Percentiles rank a stretch among this genome's conserved stretches.
Conservation (phyloP, 1,139 yeast genomes). For the Lodderomyces parapsilosis region DNA sequence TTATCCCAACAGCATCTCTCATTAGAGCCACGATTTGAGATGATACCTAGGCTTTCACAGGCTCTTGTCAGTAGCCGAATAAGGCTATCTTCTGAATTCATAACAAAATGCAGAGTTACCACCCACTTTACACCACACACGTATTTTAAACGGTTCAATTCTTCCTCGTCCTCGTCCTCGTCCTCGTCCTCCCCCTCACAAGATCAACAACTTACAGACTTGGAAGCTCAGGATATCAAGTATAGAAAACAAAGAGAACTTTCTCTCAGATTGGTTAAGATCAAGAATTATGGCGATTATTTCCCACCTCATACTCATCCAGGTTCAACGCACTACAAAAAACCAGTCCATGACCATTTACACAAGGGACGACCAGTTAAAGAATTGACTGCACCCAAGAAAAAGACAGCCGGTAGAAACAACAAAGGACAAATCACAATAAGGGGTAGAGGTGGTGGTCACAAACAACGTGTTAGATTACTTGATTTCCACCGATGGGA, state of each 20-base stretch:
- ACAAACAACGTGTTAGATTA: conserved; percentile 80
- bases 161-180: background rate
- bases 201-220: conserved; percentile 46
- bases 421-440: conserved; percentile 84
- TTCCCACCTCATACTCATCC: conserved; percentile 68
- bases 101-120: background rate
- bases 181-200: too few species aligned
- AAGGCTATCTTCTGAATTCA: background rate
- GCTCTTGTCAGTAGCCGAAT: background rate
- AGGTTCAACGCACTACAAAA: conserved; percentile 84
- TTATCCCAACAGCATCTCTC: too few species aligned
- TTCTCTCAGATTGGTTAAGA: conserved; percentile 64
- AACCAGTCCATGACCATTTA: conserved; percentile 83
- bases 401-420: conserved; percentile 86
- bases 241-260: conserved; percentile 73
- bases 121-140: background rate
- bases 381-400: conserved; percentile 72
- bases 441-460: conserved; percentile 97
- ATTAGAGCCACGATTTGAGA: too few species aligned
- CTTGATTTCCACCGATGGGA: conserved; percentile 71
- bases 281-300: conserved; percentile 74
- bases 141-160: conserved; percentile 1
- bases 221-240: conserved; percentile 76
- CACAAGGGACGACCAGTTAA: conserved; percentile 82
- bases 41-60: background rate